A percentile compares a stretch with the other conserved stretches of the same genome.
Conservation (phyloP, 345 rosid genomes). For the Nephelium lappaceum region DNA sequence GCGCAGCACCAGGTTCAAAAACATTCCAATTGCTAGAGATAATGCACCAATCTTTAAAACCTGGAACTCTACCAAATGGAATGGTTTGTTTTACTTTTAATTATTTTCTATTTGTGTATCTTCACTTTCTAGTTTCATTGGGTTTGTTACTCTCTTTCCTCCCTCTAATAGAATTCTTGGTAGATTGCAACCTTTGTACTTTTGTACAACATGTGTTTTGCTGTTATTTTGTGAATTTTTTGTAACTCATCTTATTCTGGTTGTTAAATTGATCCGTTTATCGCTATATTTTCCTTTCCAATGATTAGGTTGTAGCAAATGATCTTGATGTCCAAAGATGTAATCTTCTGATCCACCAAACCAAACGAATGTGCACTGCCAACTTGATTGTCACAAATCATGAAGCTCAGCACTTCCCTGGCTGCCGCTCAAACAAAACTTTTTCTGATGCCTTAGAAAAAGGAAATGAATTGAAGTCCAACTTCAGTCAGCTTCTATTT, state of each 20-base stretch:
- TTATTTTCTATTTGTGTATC: not conserved
- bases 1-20: slow-evolving; percentile 98
- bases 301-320: slow-evolving; percentile 79
- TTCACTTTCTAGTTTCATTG: slow-evolving; percentile 10
- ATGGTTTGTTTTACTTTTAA: slow-evolving; percentile 52
- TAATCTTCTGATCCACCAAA: slow-evolving; percentile 97
- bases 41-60: slow-evolving; percentile 63
- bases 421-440: slow-evolving; percentile 56
- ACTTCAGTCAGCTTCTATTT: slow-evolving; percentile 64
- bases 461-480: slow-evolving; percentile 34
- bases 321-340: slow-evolving; percentile 97
- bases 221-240: slow-evolving; percentile 4
- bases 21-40: slow-evolving; percentile 95
- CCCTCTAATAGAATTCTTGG: not conserved
- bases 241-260: too few relatives aligned
- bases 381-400: slow-evolving; percentile 92
- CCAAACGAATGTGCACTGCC: slow-evolving; percentile 96
- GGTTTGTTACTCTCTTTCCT: slow-evolving; percentile 13
- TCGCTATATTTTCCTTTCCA: slow-evolving; percentile 8
- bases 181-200: slow-evolving; percentile 7
- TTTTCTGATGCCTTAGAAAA: slow-evolving; percentile 35
- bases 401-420: slow-evolving; percentile 96
- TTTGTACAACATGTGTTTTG: slow-evolving; percentile 9
- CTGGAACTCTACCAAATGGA: slow-evolving; percentile 75
- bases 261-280: slow-evolving; percentile 12